These are phyloP conservation scores for Sphaceloma murrayae DNA, from an alignment of 2,329 filamentous ascomycete genomes.

Conservation along the genomic window DNA sequence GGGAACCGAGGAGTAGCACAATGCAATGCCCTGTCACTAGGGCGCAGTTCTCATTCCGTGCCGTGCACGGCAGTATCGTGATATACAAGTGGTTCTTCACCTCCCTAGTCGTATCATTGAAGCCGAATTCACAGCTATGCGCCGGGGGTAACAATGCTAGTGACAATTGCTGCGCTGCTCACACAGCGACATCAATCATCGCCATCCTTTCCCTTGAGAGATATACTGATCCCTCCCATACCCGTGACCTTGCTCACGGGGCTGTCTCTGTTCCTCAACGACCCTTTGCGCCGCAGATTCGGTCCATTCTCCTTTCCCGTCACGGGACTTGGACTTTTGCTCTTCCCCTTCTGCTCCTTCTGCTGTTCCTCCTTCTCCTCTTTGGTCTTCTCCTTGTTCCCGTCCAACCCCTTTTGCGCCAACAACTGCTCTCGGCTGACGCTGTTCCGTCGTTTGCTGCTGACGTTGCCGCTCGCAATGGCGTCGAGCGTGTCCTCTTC, in stretches of 20 bases:
- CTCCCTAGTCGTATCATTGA: too few relatives aligned
- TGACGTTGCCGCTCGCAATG: conserved; percentile 45
- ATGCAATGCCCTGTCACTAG: too few relatives aligned
- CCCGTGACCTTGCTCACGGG: conserved; percentile 29
- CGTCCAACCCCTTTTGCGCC: neutral
- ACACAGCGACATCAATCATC: conserved; percentile 5
- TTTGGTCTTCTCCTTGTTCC: conserved; percentile 20
- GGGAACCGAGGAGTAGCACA: too few relatives aligned
- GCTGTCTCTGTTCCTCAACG: conserved; percentile 35
- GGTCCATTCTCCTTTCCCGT: conserved; percentile 23
- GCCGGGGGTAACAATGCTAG: too few relatives aligned
- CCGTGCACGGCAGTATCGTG: too few relatives aligned
- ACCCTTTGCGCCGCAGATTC: conserved; percentile 36
- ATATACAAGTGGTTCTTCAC: too few relatives aligned
- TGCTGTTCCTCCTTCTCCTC: conserved; percentile 17
- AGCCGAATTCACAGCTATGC: too few relatives aligned
- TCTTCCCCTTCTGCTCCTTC: conserved; percentile 12
- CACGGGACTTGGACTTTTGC: conserved; percentile 16
- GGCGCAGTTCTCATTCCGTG: too few relatives aligned
- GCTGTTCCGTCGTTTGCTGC: conserved; percentile 37
- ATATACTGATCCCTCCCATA: conserved; percentile 25
- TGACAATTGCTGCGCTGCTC: too few relatives aligned
- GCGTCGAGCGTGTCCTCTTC: conserved; percentile 90
- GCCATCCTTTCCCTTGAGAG: conserved; percentile 12
- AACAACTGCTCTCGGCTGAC: conserved; percentile 19